Percentiles rank a stretch among this genome's conserved stretches.
These are phyloP conservation scores for Amoeboaphelidium protococcarum DNA, from an alignment of 371 early-diverging fungal genomes.

Conservation along the genomic window DNA sequence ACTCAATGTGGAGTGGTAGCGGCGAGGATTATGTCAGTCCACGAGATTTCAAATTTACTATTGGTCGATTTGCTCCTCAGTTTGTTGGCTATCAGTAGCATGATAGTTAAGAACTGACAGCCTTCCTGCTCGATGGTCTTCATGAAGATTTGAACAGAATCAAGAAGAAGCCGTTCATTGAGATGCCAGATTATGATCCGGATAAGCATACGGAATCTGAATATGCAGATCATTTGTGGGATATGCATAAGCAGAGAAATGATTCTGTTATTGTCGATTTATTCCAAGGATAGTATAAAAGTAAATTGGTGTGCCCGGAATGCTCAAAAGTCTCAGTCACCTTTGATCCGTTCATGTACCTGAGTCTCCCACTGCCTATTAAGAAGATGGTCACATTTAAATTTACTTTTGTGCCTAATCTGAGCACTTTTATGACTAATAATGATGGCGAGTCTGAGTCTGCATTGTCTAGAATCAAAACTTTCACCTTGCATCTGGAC, in stretches of 20 bases:
- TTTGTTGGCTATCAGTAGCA: constrained; percentile 44
- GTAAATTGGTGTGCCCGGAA: constrained; percentile 33
- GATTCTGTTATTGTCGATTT: constrained; percentile 43
- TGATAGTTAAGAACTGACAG: constrained; percentile 44
- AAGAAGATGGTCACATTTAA: constrained; percentile 18
- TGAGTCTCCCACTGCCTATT: constrained; percentile 25
- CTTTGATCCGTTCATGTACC: constrained; percentile 36
- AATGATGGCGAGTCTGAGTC: neutral
- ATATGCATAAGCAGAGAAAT: constrained; percentile 29
- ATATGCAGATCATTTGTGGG: constrained; percentile 25
- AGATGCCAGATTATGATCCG: constrained; percentile 32
- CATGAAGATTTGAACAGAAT: constrained; percentile 47
- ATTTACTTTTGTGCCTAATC: constrained; percentile 16
- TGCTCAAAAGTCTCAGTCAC: constrained; percentile 32
- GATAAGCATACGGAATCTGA: no score
- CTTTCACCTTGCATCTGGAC: constrained; percentile 12
- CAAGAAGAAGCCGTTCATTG: constrained; percentile 38
- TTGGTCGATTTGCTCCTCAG: constrained; percentile 29
- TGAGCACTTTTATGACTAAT: neutral
- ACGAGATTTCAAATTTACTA: constrained; percentile 5
- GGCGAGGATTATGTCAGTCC: neutral
- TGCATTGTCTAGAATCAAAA: no score
- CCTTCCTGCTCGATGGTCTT: constrained; percentile 34
- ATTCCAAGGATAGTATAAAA: constrained; percentile 57
- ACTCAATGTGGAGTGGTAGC: constrained; percentile 37